These are phyloP conservation scores for Eucalyptus pauciflora DNA, from an alignment of 345 rosid genomes.

Conservation along the genomic window DNA sequence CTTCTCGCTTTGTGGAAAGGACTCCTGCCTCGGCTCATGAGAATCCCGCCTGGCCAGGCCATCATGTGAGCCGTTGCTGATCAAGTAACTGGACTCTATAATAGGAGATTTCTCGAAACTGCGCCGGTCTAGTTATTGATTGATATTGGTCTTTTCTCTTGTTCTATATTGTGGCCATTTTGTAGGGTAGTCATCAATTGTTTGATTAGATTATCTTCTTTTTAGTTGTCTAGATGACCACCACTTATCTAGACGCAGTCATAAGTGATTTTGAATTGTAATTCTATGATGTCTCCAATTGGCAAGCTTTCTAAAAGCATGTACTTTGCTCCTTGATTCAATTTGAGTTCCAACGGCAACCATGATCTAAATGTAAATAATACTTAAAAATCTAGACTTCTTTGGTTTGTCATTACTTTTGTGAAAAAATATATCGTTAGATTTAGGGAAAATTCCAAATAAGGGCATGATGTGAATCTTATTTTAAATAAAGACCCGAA, in stretches of 20 bases:
- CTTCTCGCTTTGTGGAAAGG: constrained; percentile 74
- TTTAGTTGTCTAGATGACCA: neutral
- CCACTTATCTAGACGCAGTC: neutral
- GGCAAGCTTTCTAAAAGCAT: neutral
- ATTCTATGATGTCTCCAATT: neutral
- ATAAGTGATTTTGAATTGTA: neutral
- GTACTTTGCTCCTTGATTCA: neutral
- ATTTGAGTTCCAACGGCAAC: neutral
- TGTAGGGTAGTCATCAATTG: neutral
- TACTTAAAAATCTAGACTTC: neutral
- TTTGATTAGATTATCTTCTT: neutral
- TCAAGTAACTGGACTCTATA: constrained; percentile 73
- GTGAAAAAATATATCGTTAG: neutral
- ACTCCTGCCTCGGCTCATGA: constrained; percentile 83
- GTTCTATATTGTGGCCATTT: neutral
- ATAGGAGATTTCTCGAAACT: constrained; percentile 35
- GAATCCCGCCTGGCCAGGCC: constrained; percentile 95
- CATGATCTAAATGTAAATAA: neutral
- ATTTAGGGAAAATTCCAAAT: too few relatives aligned
- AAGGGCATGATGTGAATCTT: too few relatives aligned
- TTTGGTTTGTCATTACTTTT: neutral
- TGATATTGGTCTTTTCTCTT: neutral
- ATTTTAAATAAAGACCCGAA: too few relatives aligned
- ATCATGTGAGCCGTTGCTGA: constrained; percentile 95
- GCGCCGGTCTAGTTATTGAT: constrained; percentile 27